A percentile compares a stretch with the other conserved stretches of the same genome.
Conservation (phyloP, 108 stramenopile genomes). For the Discostella stelligeroides region DNA sequence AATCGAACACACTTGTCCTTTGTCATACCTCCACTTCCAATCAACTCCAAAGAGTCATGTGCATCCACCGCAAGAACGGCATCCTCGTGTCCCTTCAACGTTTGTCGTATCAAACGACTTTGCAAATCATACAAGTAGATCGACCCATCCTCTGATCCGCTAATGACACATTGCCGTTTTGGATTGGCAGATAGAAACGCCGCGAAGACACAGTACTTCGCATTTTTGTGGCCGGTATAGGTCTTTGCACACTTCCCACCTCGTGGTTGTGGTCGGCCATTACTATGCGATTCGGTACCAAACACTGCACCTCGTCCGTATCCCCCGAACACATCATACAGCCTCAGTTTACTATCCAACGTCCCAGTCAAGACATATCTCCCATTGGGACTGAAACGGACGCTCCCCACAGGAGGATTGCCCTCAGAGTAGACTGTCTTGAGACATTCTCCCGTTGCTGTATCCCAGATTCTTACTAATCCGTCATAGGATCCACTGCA, state of each 20-base stretch:
- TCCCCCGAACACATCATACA: conserved; percentile 71
- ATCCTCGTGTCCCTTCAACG: conserved; percentile 76
- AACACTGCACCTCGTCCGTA: conserved; percentile 35
- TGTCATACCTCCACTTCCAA: conserved; percentile 85
- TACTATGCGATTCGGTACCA: conserved; percentile 7
- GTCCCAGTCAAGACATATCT: conserved; percentile 85
- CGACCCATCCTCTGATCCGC: conserved; percentile 90
- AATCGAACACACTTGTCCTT: conserved; percentile 79
- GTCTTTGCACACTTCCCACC: conserved; percentile 55
- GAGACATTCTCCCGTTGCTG: conserved; percentile 92
- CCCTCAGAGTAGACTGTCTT: conserved; percentile 94
- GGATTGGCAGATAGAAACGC: conserved; percentile 69
- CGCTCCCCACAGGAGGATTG: conserved; percentile 84
- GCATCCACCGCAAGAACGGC: conserved; percentile 82
- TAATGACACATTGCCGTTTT: conserved; percentile 75
- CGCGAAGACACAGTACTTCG: conserved; percentile 77
- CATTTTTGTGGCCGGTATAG: conserved; percentile 57
- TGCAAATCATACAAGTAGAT: conserved; percentile 90
- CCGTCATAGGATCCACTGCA: conserved; percentile 86
- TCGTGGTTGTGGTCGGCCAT: conserved; percentile 31
- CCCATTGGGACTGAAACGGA: conserved; percentile 91
- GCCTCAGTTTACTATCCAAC: conserved; percentile 75
- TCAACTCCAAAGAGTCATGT: conserved; percentile 72
- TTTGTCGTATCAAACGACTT: conserved; percentile 67
- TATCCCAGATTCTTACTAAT: conserved; percentile 94